Percentiles rank a stretch among this genome's conserved stretches.
phyloP scores from a whole-genome alignment of 257 asterid species.

The Cordia subcordata region DNA sequence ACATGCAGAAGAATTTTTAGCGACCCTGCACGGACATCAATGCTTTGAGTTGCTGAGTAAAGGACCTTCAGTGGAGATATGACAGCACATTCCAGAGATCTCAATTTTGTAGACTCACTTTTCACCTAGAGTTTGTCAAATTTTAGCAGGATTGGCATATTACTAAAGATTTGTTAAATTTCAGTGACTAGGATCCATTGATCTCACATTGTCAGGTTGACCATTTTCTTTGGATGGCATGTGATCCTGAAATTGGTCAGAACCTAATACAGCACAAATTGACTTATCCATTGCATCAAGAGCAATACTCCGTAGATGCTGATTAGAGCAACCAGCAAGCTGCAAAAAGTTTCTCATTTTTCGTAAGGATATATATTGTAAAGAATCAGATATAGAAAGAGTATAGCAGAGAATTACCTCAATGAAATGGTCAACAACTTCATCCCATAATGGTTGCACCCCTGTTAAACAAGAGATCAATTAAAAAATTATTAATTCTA shows the following conservation, averaged over 20 bases:
- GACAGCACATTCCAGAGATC: slow-evolving; percentile 80
- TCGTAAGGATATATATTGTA: slow-evolving; percentile 1
- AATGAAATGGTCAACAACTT: slow-evolving; percentile 74
- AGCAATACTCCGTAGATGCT: slow-evolving; percentile 68
- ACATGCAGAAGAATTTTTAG: slow-evolving; percentile 92
- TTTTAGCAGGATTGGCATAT: slow-evolving; percentile 5
- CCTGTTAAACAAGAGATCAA: slow-evolving; percentile 49
- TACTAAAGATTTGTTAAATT: slow-evolving; percentile 13
- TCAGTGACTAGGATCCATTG: slow-evolving; percentile 13
- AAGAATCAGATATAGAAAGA: not conserved
- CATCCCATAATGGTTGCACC: slow-evolving; percentile 92
- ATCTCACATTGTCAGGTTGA: slow-evolving; percentile 50
- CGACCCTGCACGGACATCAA: slow-evolving; percentile 81
- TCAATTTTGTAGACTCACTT: slow-evolving; percentile 45
- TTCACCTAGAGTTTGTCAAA: slow-evolving; percentile 36
- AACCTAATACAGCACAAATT: slow-evolving; percentile 90
- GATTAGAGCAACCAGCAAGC: slow-evolving; percentile 82
- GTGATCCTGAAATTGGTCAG: slow-evolving; percentile 60
- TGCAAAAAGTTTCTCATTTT: slow-evolving; percentile 39
- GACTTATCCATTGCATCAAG: slow-evolving; percentile 91
- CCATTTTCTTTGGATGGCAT: slow-evolving; percentile 34
- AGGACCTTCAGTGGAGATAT: slow-evolving; percentile 75
- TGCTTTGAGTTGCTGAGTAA: slow-evolving; percentile 62
- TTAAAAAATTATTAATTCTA: slow-evolving; percentile 1
- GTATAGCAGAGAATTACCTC: slow-evolving; percentile 49